Conservation (phyloP, 108 stramenopile species). For the Fragilariopsis cylindrus region DNA sequence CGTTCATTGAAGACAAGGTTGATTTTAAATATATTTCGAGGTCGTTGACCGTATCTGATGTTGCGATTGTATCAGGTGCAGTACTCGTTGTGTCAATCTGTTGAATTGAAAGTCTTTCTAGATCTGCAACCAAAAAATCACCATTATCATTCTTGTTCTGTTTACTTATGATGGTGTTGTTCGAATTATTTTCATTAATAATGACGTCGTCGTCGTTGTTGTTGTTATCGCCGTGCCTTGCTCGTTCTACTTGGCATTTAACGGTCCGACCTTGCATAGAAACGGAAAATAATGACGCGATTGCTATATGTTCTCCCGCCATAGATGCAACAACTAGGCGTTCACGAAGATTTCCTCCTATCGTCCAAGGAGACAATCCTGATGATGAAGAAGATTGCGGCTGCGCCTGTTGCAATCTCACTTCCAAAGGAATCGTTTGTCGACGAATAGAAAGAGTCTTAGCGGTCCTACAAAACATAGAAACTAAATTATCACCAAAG, state of each 20-base stretch:
- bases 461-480: conserved; percentile 24
- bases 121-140: background rate
- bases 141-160: too few relatives aligned
- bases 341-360: conserved; percentile 15
- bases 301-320: background rate
- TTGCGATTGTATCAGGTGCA: background rate
- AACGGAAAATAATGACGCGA: conserved; percentile 2
- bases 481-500: conserved; percentile 22
- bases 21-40: conserved; percentile 6
- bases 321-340: conserved; percentile 23
- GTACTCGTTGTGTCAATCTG: background rate
- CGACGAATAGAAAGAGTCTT: conserved; percentile 1
- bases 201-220: background rate
- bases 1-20: conserved; percentile 1
- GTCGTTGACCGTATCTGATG: background rate
- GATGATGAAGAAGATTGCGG: conserved; percentile 1
- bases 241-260: conserved; percentile 3
- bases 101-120: conserved; percentile 15
- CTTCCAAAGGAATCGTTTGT: background rate
- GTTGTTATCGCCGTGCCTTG: background rate
- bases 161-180: background rate
- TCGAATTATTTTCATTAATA: background rate
- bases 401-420: background rate
- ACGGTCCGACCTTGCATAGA: conserved; percentile 22
- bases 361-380: background rate